Evolutionary conservation across 305 asterid genomes (phyloP), one percentile per base, ranked within the genome.

Genomic region (Fraxinus angustifolia): DNA sequence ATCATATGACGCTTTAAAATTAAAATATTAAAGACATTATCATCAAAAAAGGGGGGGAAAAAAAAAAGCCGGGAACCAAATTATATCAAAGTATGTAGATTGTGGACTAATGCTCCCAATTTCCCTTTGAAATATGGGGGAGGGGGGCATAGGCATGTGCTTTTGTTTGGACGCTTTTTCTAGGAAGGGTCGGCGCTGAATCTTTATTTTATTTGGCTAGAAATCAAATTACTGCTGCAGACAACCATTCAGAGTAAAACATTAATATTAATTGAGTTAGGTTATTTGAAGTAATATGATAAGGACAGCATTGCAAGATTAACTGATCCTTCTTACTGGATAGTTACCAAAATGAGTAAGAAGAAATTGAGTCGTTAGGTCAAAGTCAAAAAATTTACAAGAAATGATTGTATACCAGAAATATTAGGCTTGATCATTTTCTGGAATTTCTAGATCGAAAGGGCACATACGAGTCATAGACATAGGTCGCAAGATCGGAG

Each of bases 81-180:
- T 67, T 67, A 67, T 31, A 68, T 5, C 34, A 28, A 60, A 3
- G 17, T 30, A 6, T 12, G 36, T 28, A 68, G 36, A 28, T 30
- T 11, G 74, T 14, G 74, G 17, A 28, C 19, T 14, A 11, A 28
- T 68, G 30, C 17, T 26, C 19, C 36, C n/a, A 28, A 10, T 67
- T 67, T 33, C 28, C 12, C 45, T 71, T 17, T 56, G 45, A 71
- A 71, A 33, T 71, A 12, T n/a, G 6, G 23, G 45, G 12, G 76
- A 2, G 30, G 75, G 75, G 80, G 78, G 87, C 76, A 81, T 50
- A 48, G 83, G 84, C 97, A 92, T 89, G 97, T 92, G 97, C 92
- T 83, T 81, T 81, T 88, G 93, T 89, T 58, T 88, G 80, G 83
- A 86, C 71, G 86, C 86, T 85, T 84, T 90, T 81, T 86, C 89